Evolutionary conservation across 2,329 filamentous ascomycete genomes (phyloP).

Genomic region (Diaporthe helianthi): DNA sequence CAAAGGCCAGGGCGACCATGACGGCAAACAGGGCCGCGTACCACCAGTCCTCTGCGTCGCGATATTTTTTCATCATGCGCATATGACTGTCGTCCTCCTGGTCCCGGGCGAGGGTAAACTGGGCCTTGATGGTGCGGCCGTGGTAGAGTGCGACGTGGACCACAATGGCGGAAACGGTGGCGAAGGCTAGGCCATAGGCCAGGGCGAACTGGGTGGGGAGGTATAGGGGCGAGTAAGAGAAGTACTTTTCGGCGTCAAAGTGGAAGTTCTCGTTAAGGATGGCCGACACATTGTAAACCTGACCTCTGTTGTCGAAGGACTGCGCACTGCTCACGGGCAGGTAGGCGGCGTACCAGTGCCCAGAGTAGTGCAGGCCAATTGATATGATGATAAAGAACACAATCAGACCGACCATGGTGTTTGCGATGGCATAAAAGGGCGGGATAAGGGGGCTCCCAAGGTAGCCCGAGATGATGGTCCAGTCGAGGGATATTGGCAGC

Average conservation of each 20-base stretch:
- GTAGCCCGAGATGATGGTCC: slow-evolving; percentile 55
- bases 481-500: slow-evolving; percentile 48
- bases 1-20: slow-evolving; percentile 63
- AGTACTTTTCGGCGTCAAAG: slow-evolving; percentile 68
- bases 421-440: slow-evolving; percentile 63
- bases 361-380: slow-evolving; percentile 64
- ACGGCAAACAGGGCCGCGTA: slow-evolving; percentile 58
- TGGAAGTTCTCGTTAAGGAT: slow-evolving; percentile 63
- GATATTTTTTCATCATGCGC: slow-evolving; percentile 68
- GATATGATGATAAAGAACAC: slow-evolving; percentile 65
- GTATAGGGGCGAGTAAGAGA: slow-evolving; percentile 70
- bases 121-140: slow-evolving; percentile 60
- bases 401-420: slow-evolving; percentile 59
- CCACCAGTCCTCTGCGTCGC: slow-evolving; percentile 67
- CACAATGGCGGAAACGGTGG: slow-evolving; percentile 68
- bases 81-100: slow-evolving; percentile 67
- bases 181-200: slow-evolving; percentile 70
- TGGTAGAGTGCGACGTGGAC: slow-evolving; percentile 64
- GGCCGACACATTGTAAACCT: slow-evolving; percentile 64
- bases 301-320: slow-evolving; percentile 70
- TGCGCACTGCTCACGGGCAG: slow-evolving; percentile 67
- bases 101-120: slow-evolving; percentile 60
- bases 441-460: slow-evolving; percentile 57
- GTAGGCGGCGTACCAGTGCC: slow-evolving; percentile 64
- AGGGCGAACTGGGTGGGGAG: slow-evolving; percentile 68